Evolutionary conservation across 1,284 basidiomycete species (phyloP).

Genomic region (Exsudoporus floridanus): DNA sequence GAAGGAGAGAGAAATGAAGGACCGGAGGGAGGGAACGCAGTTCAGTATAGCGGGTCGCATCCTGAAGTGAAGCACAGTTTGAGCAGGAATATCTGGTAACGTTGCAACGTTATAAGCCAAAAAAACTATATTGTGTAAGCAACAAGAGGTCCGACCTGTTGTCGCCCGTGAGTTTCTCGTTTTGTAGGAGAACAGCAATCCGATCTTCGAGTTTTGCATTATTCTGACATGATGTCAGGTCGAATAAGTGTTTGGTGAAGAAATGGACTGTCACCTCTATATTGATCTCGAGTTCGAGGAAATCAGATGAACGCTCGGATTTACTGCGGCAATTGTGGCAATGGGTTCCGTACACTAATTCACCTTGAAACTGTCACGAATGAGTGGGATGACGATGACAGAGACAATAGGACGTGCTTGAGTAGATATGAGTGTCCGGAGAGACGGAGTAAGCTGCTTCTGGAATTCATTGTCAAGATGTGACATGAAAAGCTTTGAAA

Average conservation of each 20-base stretch:
- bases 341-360: conserved; percentile 72
- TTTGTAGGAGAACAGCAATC: conserved; percentile 57
- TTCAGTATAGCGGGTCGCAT: conserved; percentile 75
- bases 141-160: conserved; percentile 56
- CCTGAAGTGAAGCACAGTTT: conserved; percentile 64
- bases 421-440: conserved; percentile 67
- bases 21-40: conserved; percentile 75
- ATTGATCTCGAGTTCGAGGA: conserved; percentile 84
- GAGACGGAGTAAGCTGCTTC: conserved; percentile 60
- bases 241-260: neutral
- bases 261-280: conserved; percentile 48
- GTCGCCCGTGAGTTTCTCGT: conserved; percentile 75
- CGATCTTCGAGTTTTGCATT: conserved; percentile 73
- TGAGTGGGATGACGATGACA: conserved; percentile 1
- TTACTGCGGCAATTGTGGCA: conserved; percentile 69
- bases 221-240: conserved; percentile 44
- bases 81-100: conserved; percentile 72
- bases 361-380: conserved; percentile 75
- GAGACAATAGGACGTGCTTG: conserved; percentile 47
- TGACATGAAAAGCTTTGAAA: conserved; percentile 90
- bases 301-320: conserved; percentile 67
- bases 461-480: conserved; percentile 83
- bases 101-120: neutral
- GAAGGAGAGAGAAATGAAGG: conserved; percentile 84
- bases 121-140: neutral